Base-by-base conservation (phyloP, 768 basidiomycete species). In the Phaffia australis region DNA sequence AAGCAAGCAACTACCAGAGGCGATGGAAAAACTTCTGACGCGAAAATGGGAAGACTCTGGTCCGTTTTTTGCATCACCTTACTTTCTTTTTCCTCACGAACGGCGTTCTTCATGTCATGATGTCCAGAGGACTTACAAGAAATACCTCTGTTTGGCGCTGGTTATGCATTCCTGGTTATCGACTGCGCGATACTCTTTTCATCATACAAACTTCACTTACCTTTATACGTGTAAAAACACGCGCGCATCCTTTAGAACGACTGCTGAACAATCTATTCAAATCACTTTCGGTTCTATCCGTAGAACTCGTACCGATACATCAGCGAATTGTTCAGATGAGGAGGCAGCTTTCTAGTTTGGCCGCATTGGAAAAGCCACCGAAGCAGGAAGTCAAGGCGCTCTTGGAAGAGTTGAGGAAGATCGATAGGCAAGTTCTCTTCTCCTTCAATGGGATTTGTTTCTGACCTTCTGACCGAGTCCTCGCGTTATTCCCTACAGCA, bases 41-140 rank as follows among this genome's bases (percentile, higher is more conserved):
- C 83, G 89, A 63, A 94, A 97, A 74, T 80, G 97, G 71, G 87
- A 89, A 73, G 88, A 89, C 74, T 92, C 90, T 73, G 91, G 92
- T 92, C 72, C 72, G 88, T 60, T 80, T 19, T 42, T 3, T 30
- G 30, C 2, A 42, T 56, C 52, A 27, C 19, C 1, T 19, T 16
- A 29, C 46, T 21, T 8, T 46, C 55, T 51, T 42, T 19, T 18
- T 6, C 25, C 29, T 21, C n/a, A 16, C 15, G 15, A 50, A 27
- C 4, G n/a, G 32, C 15, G 18, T 61, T n/a, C 19, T 19, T 61
- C 42, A 29, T 32, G 14, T 23, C 2, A 29, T 15, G 1, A 23
- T 3, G 21, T 30, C 16, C 56, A 15, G 23, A 51, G 52, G 29
- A 23, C 49, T 50, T n/a, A 32, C 21, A 32, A 11, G 32, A 42